Percentiles rank a stretch among this genome's conserved stretches.
Evolutionary conservation across 148 eudicot genomes (phyloP).

Genomic region (Fagopyrum esculentum): DNA sequence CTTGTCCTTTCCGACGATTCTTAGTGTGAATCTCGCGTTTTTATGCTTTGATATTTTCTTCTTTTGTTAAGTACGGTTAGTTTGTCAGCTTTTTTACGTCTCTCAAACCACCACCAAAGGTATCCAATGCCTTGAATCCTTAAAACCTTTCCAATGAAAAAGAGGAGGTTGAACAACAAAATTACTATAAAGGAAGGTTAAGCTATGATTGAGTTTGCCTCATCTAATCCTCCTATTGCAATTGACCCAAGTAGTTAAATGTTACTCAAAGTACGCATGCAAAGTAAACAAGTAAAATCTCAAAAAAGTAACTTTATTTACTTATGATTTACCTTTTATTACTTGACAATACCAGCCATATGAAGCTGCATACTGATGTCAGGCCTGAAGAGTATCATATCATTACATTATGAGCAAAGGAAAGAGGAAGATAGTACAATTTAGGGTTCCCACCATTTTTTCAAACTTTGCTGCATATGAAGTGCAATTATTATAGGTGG

Average conservation of each 20-base stretch:
- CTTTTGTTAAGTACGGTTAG: too few species aligned
- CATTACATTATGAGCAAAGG: conserved; percentile 1
- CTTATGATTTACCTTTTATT: not conserved
- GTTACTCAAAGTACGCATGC: not conserved
- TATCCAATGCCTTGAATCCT: too few species aligned
- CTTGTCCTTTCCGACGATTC: too few species aligned
- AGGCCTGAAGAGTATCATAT: not conserved
- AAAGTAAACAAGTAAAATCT: not conserved
- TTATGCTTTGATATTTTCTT: too few species aligned
- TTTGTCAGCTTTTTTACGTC: too few species aligned
- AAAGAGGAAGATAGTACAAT: not conserved
- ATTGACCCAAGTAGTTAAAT: not conserved
- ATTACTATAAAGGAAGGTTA: not conserved
- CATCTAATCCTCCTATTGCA: not conserved
- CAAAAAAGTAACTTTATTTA: not conserved
- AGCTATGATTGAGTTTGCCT: not conserved
- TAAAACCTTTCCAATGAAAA: not conserved
- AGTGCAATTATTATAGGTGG: conserved; percentile 10
- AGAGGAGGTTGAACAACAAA: not conserved
- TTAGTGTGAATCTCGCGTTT: too few species aligned
- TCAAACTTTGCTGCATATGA: not conserved
- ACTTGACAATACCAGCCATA: not conserved
- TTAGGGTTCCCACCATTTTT: not conserved
- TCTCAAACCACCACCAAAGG: too few species aligned
- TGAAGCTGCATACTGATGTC: not conserved